phyloP scores from a whole-genome alignment of 345 rosid species.

The Eucalyptus dawsonii region DNA sequence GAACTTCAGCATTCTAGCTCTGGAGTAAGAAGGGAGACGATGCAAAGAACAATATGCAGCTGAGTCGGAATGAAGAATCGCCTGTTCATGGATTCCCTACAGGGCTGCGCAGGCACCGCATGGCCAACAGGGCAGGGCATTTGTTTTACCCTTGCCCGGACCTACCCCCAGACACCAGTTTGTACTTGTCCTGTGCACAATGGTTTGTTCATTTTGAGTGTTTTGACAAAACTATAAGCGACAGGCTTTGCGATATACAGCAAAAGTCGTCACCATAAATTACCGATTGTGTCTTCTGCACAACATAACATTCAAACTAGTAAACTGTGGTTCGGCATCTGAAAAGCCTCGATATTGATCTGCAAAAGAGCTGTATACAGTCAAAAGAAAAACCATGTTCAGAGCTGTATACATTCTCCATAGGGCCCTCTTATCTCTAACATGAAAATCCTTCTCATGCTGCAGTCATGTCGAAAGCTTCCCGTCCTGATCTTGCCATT shows the following conservation, averaged over 20 bases:
- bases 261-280: neutral
- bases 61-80: neutral
- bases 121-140: neutral
- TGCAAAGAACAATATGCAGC: neutral
- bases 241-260: neutral
- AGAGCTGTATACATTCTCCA: too few relatives aligned
- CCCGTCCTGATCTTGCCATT: neutral
- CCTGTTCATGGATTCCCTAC: neutral
- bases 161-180: neutral
- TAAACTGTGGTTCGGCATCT: neutral
- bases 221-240: neutral
- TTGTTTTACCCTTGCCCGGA: neutral
- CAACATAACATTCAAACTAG: neutral
- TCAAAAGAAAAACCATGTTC: neutral
- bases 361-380: neutral
- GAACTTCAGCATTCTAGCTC: neutral
- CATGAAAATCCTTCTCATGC: neutral
- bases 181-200: neutral
- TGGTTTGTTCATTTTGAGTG: neutral
- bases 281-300: neutral
- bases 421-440: too few relatives aligned
- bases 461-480: neutral
- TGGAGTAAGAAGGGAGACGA: neutral
- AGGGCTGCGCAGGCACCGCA: neutral
- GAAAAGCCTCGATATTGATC: neutral